Evolutionary conservation across 192 early-diverging fungal genomes (phyloP).

Genomic region (Backusella mclennaniae): DNA sequence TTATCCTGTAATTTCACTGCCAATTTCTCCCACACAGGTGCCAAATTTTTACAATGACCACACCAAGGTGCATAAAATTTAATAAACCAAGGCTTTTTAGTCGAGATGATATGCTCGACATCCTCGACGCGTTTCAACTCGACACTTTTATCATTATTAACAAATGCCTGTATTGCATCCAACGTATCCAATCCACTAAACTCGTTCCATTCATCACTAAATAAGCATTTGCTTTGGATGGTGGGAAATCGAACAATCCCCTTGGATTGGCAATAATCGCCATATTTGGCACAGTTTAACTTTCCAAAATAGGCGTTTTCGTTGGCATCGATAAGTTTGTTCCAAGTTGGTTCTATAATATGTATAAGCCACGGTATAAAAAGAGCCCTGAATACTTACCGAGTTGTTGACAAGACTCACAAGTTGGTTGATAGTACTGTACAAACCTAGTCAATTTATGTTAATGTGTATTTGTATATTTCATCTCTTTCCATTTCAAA

Average conservation of each 20-base stretch:
- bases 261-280: background rate
- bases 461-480: background rate
- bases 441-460: background rate
- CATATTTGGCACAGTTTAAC: constrained; percentile 9
- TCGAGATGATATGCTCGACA: background rate
- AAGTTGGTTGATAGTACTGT: background rate
- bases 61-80: constrained; percentile 93
- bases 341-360: constrained; percentile 4
- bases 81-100: constrained; percentile 64
- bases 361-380: background rate
- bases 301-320: background rate
- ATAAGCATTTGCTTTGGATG: background rate
- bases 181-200: background rate
- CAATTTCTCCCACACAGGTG: constrained; percentile 75
- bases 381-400: background rate
- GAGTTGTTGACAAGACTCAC: background rate
- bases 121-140: background rate
- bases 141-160: background rate
- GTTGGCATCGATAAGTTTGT: background rate
- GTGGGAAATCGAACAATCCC: background rate
- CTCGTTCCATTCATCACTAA: background rate
- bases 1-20: constrained; percentile 57
- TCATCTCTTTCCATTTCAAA: background rate
- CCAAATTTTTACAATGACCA: constrained; percentile 82
- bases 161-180: background rate